Evolutionary conservation across 2,329 filamentous ascomycete genomes (phyloP).

Genomic region (Macroventuria anomochaeta): DNA sequence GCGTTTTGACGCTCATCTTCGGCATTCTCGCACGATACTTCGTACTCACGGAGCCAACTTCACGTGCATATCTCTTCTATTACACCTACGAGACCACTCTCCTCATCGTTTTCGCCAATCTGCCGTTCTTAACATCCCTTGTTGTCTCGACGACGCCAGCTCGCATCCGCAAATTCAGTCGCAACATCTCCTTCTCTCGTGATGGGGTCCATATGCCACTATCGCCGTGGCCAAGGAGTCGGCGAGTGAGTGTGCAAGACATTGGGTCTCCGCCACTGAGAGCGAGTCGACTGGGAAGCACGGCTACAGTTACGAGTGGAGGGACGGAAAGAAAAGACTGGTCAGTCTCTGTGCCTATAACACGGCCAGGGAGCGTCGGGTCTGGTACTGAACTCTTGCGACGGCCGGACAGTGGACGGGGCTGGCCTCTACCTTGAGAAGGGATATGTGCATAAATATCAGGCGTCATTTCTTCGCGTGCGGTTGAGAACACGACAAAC

Average conservation of each 20-base stretch:
- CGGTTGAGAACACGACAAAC: no score
- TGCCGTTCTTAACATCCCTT: constrained; percentile 37
- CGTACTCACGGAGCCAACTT: constrained; percentile 13
- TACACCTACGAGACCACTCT: constrained; percentile 26
- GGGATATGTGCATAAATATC: no score
- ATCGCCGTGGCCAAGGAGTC: constrained; percentile 26
- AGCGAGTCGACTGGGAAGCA: neutral
- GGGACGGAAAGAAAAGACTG: neutral
- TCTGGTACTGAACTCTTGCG: neutral
- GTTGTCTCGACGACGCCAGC: constrained; percentile 24
- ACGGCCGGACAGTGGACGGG: neutral
- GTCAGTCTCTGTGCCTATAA: neutral
- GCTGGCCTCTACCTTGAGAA: constrained; percentile 3
- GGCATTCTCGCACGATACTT: constrained; percentile 26
- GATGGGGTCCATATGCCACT: constrained; percentile 14
- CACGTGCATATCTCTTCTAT: constrained; percentile 23
- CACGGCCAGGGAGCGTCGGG: neutral
- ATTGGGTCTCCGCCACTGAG: neutral
- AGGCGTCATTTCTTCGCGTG: no score
- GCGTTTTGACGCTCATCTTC: constrained; percentile 23
- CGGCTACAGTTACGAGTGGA: neutral
- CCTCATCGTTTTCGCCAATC: constrained; percentile 35
- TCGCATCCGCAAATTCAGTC: constrained; percentile 22
- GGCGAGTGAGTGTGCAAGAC: constrained; percentile 6
- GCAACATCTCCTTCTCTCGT: constrained; percentile 17